phyloP scores from a whole-genome alignment of 495 filamentous ascomycete species.

The Glutinoglossum americanum region DNA sequence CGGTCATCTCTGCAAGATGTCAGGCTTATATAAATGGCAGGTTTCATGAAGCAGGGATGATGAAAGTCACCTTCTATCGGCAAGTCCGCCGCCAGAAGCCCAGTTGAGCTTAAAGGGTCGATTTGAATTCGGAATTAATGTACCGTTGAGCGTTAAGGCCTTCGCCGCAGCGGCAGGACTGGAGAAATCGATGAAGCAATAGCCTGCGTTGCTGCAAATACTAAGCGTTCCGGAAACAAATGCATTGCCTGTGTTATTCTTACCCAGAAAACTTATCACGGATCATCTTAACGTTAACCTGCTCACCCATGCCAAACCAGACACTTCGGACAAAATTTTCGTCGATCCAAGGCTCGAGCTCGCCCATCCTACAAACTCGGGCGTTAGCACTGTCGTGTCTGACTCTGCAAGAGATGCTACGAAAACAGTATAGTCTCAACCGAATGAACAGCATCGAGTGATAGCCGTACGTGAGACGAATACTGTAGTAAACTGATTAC shows the following conservation, averaged over 20 bases:
- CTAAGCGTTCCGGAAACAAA: not conserved
- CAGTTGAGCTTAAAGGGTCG: constrained; percentile 98
- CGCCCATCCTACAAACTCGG: constrained; percentile 60
- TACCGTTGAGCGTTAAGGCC: constrained; percentile 74
- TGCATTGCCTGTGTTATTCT: constrained; percentile 13
- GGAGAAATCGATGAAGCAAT: constrained; percentile 94
- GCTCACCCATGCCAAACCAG: constrained; percentile 76
- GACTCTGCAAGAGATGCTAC: no score
- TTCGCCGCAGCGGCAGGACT: constrained; percentile 71
- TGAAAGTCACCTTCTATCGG: constrained; percentile 59
- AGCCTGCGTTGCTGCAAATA: constrained; percentile 67
- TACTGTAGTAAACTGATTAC: not conserved
- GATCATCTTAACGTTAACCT: constrained; percentile 98
- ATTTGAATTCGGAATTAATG: constrained; percentile 78
- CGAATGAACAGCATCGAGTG: not conserved
- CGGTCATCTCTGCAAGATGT: constrained; percentile 63
- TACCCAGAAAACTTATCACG: constrained; percentile 99
- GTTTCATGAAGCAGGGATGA: not conserved
- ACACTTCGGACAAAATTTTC: constrained; percentile 94
- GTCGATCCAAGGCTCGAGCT: constrained; percentile 98
- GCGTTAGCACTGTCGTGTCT: constrained; percentile 8
- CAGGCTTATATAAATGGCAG: not conserved
- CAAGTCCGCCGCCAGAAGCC: constrained; percentile 89
- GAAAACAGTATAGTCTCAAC: not conserved
- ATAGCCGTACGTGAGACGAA: not conserved